Conservation (phyloP, 106 monocot species). For the Chionographis japonica region DNA sequence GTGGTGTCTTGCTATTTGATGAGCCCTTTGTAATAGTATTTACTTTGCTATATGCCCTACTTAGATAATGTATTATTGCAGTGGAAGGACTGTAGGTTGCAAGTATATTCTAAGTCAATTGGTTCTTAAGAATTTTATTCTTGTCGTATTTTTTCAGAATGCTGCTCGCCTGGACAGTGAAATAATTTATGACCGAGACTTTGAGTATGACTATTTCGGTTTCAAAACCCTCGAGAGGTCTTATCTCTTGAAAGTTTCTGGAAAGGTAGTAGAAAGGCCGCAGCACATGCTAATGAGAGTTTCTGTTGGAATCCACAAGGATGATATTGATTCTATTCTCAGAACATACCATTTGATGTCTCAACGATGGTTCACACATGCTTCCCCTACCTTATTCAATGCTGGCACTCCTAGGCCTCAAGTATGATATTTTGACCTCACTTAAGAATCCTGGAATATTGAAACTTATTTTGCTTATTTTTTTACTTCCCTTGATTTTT, state of each 20-base stretch:
- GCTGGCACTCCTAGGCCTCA: slow-evolving; percentile 90
- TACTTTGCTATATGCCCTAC: too few relatives aligned
- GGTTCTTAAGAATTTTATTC: background rate
- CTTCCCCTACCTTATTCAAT: slow-evolving; percentile 95
- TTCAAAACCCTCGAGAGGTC: slow-evolving; percentile 97
- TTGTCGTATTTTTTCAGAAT: slow-evolving; percentile 48
- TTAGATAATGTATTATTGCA: too few relatives aligned
- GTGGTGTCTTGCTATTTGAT: too few relatives aligned
- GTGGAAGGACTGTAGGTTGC: too few relatives aligned
- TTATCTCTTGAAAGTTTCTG: slow-evolving; percentile 80
- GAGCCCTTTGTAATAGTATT: too few relatives aligned
- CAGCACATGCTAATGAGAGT: slow-evolving; percentile 99
- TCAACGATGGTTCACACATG: slow-evolving; percentile 97
- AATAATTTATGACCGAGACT: slow-evolving; percentile 93
- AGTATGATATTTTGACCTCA: slow-evolving; percentile 22
- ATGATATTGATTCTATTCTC: slow-evolving; percentile 77
- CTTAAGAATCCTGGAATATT: background rate
- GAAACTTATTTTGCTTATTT: background rate
- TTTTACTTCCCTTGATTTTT: slow-evolving; percentile 7
- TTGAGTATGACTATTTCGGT: slow-evolving; percentile 98
- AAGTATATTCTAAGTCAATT: background rate
- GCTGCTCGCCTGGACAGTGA: slow-evolving; percentile 83
- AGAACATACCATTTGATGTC: slow-evolving; percentile 95
- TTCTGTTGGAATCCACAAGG: slow-evolving; percentile 91
- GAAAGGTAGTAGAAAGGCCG: slow-evolving; percentile 85